These are phyloP conservation scores for Lactifluus echinatus DNA, from an alignment of 768 basidiomycete species.

Conservation along the genomic window DNA sequence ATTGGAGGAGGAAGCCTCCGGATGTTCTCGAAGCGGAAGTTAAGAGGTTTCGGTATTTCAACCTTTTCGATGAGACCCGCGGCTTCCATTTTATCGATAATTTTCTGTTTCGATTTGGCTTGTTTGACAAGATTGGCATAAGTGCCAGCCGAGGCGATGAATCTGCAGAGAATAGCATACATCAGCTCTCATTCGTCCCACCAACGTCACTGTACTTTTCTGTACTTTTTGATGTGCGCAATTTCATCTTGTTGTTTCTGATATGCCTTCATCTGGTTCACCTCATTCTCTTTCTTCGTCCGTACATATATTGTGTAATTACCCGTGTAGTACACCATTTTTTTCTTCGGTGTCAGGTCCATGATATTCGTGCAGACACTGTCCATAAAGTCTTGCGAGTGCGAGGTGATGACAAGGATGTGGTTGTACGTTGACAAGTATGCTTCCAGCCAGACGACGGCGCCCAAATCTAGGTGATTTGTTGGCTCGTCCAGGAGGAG, in stretches of 20 bases:
- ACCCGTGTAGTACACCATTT: conserved; percentile 88
- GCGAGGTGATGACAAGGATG: conserved; percentile 93
- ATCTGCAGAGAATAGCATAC: conserved; percentile 46
- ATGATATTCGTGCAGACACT: conserved; percentile 96
- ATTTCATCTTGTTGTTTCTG: conserved; percentile 98
- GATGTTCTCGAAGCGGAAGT: conserved; percentile 96
- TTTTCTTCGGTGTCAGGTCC: conserved; percentile 90
- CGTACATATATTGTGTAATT: conserved; percentile 97
- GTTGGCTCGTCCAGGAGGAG: conserved; percentile 90
- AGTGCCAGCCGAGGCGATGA: conserved; percentile 99
- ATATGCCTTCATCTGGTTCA: conserved; percentile 99
- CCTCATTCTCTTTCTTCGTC: conserved; percentile 94
- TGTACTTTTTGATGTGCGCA: conserved; percentile 93
- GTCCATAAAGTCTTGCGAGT: conserved; percentile 99
- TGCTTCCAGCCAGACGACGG: conserved; percentile 98
- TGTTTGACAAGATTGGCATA: conserved; percentile 98
- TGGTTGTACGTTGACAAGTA: conserved; percentile 98
- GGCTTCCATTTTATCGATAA: conserved; percentile 99
- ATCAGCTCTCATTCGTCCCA: too few relatives aligned
- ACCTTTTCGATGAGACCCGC: conserved; percentile 93
- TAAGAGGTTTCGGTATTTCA: conserved; percentile 60
- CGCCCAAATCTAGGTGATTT: conserved; percentile 92
- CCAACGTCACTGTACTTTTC: conserved; percentile 7
- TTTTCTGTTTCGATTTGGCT: conserved; percentile 99
- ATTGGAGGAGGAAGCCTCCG: conserved; percentile 92